phyloP scores from a whole-genome alignment of 331 rosid genomes.

The Stylosanthes scabra region DNA sequence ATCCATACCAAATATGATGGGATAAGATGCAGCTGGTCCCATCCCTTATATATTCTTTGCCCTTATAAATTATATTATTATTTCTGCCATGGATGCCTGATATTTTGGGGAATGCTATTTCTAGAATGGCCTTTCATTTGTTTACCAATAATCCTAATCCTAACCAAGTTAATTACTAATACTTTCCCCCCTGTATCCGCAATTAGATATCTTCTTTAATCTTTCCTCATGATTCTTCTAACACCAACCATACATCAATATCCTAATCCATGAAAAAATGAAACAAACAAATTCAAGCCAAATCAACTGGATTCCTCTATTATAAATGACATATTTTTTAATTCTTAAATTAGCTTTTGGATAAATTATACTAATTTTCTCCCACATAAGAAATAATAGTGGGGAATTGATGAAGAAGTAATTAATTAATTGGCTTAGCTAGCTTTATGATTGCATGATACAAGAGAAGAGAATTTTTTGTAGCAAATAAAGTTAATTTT shows the following conservation, averaged over 20 bases:
- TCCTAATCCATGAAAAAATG: too few species aligned
- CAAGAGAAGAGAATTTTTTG: too few species aligned
- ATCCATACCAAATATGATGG: constrained; percentile 7
- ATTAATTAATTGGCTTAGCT: too few species aligned
- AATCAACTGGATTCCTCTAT: too few species aligned
- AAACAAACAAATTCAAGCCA: too few species aligned
- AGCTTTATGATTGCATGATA: too few species aligned
- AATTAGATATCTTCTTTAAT: constrained; percentile 5
- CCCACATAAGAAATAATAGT: too few species aligned
- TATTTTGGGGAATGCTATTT: constrained; percentile 1
- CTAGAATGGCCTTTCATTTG: constrained; percentile 2
- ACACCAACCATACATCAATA: neutral
- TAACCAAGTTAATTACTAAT: neutral
- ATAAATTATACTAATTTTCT: too few species aligned
- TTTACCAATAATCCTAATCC: constrained; percentile 9
- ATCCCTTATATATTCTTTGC: neutral
- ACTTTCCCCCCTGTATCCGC: constrained; percentile 18
- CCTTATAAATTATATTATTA: neutral
- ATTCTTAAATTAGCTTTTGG: too few species aligned
- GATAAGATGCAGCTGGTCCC: constrained; percentile 1
- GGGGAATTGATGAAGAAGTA: too few species aligned
- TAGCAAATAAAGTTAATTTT: too few species aligned
- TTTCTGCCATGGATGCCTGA: neutral
- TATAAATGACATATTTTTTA: too few species aligned
- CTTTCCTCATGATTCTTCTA: constrained; percentile 12